A percentile compares a stretch with the other conserved stretches of the same genome.
Evolutionary conservation across 2,329 filamentous ascomycete genomes (phyloP).

Genomic region (Colletotrichum simmondsii): DNA sequence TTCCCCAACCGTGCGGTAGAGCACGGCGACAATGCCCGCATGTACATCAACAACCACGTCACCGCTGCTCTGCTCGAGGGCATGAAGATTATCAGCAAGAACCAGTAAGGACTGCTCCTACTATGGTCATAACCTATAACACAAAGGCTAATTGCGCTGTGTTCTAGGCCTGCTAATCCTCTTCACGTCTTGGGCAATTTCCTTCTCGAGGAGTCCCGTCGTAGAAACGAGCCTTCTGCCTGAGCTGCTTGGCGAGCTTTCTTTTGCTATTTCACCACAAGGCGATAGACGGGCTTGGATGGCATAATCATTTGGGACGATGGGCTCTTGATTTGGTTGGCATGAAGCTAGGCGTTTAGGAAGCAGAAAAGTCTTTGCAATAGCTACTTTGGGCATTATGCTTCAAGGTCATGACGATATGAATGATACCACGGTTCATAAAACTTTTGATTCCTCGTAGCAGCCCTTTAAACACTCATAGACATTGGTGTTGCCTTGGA

Average conservation of each 20-base stretch:
- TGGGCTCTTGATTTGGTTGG: conserved; percentile 1
- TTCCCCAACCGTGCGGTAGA: conserved; percentile 69
- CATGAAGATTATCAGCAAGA: conserved; percentile 78
- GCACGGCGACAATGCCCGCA: conserved; percentile 75
- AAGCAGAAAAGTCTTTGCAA: conserved; percentile 13
- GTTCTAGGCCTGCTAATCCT: conserved; percentile 70
- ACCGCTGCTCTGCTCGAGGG: conserved; percentile 76
- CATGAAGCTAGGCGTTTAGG: conserved; percentile 28
- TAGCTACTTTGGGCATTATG: background rate
- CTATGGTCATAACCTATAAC: background rate
- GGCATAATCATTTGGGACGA: background rate
- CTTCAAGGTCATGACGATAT: background rate
- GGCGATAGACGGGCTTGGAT: background rate
- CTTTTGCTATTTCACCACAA: background rate
- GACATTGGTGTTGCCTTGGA: conserved; percentile 6
- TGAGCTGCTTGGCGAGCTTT: background rate
- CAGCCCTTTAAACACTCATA: background rate
- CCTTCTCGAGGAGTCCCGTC: conserved; percentile 69
- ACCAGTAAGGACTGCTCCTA: conserved; percentile 66
- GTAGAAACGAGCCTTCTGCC: conserved; percentile 8
- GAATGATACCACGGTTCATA: conserved; percentile 22
- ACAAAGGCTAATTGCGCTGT: background rate
- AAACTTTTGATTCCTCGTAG: conserved; percentile 19
- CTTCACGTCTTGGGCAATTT: conserved; percentile 77
- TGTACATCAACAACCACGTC: conserved; percentile 78